phyloP scores from a whole-genome alignment of 352 stramenopile species.

The Peronospora tabacina region DNA sequence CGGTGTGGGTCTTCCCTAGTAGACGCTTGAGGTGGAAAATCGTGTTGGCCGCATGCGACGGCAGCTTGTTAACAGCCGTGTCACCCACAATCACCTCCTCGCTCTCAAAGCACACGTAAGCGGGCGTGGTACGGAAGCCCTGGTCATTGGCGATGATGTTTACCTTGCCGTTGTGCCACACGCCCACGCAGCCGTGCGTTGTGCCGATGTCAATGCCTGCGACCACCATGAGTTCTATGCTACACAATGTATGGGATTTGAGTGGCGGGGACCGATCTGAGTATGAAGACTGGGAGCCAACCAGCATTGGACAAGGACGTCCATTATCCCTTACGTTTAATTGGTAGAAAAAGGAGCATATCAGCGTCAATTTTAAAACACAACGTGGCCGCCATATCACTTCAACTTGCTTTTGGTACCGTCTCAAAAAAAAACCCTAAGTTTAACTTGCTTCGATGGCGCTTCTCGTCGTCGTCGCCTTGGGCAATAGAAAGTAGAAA shows the following conservation, averaged over 20 bases:
- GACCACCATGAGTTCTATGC: conserved; percentile 58
- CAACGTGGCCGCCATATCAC: background rate
- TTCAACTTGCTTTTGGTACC: conserved; percentile 7
- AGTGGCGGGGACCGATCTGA: conserved; percentile 18
- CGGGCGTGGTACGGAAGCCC: conserved; percentile 96
- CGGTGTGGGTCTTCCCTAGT: conserved; percentile 73
- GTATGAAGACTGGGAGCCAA: conserved; percentile 19
- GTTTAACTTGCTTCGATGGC: conserved; percentile 4
- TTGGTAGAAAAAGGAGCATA: conserved; percentile 10
- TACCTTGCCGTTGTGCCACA: conserved; percentile 96
- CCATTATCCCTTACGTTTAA: background rate
- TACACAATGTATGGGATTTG: conserved; percentile 7
- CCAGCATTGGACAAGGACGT: conserved; percentile 12
- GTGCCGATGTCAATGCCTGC: conserved; percentile 94
- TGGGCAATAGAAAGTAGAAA: conserved; percentile 75
- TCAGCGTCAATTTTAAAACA: conserved; percentile 7
- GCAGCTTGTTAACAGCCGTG: conserved; percentile 92
- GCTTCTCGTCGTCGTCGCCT: conserved; percentile 9
- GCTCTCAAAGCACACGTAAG: conserved; percentile 94
- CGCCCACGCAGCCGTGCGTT: conserved; percentile 95
- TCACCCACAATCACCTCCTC: conserved; percentile 95
- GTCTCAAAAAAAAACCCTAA: background rate
- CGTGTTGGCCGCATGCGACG: conserved; percentile 88
- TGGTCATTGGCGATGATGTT: conserved; percentile 97
- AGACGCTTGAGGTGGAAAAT: conserved; percentile 87